These are phyloP conservation scores for Rutstroemia sp. DNA, from an alignment of 2,329 filamentous ascomycete species.

Conservation along the genomic window DNA sequence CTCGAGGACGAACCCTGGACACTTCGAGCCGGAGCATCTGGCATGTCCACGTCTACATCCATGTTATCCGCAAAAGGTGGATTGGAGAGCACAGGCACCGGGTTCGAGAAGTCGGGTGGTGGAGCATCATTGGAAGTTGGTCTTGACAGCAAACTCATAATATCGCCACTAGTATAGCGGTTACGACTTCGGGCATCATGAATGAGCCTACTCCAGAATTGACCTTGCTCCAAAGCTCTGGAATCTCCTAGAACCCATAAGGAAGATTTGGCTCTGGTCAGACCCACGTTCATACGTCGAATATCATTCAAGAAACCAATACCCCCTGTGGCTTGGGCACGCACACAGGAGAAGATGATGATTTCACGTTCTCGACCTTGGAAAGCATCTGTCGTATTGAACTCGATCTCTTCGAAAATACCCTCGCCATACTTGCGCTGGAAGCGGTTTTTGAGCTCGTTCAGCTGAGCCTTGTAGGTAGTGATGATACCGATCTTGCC, in stretches of 20 bases:
- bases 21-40: slow-evolving; percentile 7
- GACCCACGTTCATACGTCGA: slow-evolving; percentile 96
- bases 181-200: slow-evolving; percentile 69
- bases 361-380: slow-evolving; percentile 95
- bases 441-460: slow-evolving; percentile 72
- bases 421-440: slow-evolving; percentile 60
- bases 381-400: slow-evolving; percentile 98
- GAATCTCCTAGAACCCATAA: slow-evolving; percentile 96
- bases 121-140: slow-evolving; percentile 30
- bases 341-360: slow-evolving; percentile 98
- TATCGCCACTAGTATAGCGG: slow-evolving; percentile 66
- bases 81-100: not conserved
- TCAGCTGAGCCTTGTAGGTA: slow-evolving; percentile 90
- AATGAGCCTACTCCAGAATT: slow-evolving; percentile 86
- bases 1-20: slow-evolving; percentile 3
- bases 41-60: slow-evolving; percentile 11
- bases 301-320: slow-evolving; percentile 99
- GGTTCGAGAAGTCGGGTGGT: not conserved
- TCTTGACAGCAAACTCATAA: slow-evolving; percentile 45
- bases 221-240: slow-evolving; percentile 72
- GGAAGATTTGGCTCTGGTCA: slow-evolving; percentile 93
- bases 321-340: slow-evolving; percentile 83
- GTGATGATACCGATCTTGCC: slow-evolving; percentile 96
- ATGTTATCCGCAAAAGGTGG: too few species aligned
- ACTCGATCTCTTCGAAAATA: slow-evolving; percentile 78